A percentile compares a stretch with the other conserved stretches of the same genome.
These are phyloP conservation scores for Euphorbia pulcherrima DNA, from an alignment of 345 rosid genomes.

Conservation along the genomic window DNA sequence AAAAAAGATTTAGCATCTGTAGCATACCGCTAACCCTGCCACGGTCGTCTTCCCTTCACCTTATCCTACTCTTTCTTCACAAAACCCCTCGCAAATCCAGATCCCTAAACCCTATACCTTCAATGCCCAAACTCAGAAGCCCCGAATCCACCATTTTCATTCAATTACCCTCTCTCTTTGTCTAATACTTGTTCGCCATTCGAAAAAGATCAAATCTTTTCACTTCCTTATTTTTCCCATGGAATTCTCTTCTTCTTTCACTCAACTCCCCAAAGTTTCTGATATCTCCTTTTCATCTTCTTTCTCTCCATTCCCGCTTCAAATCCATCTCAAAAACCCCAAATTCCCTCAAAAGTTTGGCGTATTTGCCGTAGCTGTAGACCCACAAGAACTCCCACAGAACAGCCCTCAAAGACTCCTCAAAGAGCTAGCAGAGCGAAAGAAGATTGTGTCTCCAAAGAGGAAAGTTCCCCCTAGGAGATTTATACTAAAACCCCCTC, in stretches of 20 bases:
- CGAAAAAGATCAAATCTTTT: neutral
- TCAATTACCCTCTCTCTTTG: neutral
- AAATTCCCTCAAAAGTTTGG: conserved; percentile 39
- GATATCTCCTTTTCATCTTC: conserved; percentile 68
- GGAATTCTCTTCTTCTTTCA: conserved; percentile 75
- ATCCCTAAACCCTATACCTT: conserved; percentile 13
- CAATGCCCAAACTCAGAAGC: neutral
- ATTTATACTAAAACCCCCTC: conserved; percentile 73
- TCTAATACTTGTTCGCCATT: neutral
- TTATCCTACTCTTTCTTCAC: conserved; percentile 4
- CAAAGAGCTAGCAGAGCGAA: conserved; percentile 89
- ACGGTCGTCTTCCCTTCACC: neutral
- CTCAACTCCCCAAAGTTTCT: conserved; percentile 31
- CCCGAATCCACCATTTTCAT: neutral
- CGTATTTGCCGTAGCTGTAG: conserved; percentile 49
- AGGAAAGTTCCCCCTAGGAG: conserved; percentile 63
- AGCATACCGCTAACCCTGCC: neutral
- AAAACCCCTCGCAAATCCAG: conserved; percentile 9
- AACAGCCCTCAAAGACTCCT: conserved; percentile 86
- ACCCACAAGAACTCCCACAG: conserved; percentile 57
- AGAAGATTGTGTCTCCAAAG: conserved; percentile 54
- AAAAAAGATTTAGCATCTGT: neutral
- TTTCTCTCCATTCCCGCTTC: conserved; percentile 43
- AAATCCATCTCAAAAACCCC: conserved; percentile 27
- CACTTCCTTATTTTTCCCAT: conserved; percentile 22